Evolutionary conservation across 176 grass and related monocot species (phyloP).

Genomic region (Carex pumila): DNA sequence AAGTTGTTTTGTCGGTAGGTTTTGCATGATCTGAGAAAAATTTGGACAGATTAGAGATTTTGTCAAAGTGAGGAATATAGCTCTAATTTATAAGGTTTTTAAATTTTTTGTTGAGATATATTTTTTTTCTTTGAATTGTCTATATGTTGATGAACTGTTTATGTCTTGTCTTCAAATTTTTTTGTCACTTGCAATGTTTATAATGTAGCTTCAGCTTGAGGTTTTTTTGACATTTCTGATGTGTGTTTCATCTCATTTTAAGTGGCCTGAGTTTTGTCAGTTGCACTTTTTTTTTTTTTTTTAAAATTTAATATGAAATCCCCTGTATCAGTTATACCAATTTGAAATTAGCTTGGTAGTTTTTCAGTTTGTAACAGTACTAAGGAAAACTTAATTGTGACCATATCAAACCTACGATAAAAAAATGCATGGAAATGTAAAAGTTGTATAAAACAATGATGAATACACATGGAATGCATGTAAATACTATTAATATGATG

Average conservation of each 20-base stretch:
- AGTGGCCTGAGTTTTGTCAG: not conserved
- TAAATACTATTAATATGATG: too few relatives aligned
- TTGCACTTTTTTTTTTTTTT: not conserved
- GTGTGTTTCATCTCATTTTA: not conserved
- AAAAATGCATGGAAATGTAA: not conserved
- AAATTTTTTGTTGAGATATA: not conserved
- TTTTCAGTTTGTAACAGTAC: not conserved
- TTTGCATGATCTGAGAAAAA: not conserved
- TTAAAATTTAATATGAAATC: not conserved
- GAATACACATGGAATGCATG: too few relatives aligned
- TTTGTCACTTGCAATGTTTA: not conserved
- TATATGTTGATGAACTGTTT: not conserved
- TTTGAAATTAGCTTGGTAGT: not conserved
- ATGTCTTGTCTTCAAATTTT: not conserved
- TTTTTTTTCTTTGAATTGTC: not conserved
- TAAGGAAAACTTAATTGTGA: not conserved
- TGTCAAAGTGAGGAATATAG: too few relatives aligned
- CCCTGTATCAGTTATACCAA: not conserved
- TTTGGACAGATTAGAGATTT: constrained; percentile 1
- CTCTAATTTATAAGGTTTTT: not conserved
- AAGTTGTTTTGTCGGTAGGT: not conserved
- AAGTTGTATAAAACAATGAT: not conserved
- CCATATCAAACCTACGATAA: not conserved
- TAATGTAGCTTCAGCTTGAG: not conserved
- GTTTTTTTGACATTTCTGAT: not conserved